Conservation (phyloP, 305 asterid species). For the Fraxinus floribunda region DNA sequence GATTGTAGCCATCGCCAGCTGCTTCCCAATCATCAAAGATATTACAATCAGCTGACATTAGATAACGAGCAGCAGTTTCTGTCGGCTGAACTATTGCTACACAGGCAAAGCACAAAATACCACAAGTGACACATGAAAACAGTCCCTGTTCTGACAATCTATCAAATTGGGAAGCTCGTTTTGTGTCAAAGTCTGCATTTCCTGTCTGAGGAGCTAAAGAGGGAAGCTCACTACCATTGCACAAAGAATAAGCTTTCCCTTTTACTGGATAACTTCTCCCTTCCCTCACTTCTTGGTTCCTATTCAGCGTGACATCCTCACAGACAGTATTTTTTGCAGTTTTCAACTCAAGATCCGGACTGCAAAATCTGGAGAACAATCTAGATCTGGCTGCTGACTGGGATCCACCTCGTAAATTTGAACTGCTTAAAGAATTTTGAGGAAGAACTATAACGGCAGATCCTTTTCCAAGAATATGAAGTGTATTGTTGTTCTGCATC, state of each 20-base stretch:
- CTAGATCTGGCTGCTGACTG: conserved; percentile 46
- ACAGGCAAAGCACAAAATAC: conserved; percentile 90
- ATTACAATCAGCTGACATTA: conserved; percentile 75
- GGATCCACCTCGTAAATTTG: conserved; percentile 38
- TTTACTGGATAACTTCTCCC: conserved; percentile 29
- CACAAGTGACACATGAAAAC: conserved; percentile 96
- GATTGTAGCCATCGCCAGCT: conserved; percentile 31
- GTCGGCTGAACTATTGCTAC: conserved; percentile 88
- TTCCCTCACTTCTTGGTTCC: conserved; percentile 43
- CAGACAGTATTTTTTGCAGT: conserved; percentile 31
- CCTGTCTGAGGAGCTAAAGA: conserved; percentile 33
- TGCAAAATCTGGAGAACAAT: conserved; percentile 56
- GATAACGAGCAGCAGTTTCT: conserved; percentile 60
- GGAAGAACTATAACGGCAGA: conserved; percentile 83
- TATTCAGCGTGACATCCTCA: conserved; percentile 34
- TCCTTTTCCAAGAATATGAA: conserved; percentile 72
- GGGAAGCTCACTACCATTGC: conserved; percentile 36
- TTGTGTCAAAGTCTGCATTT: conserved; percentile 35
- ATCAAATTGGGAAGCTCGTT: conserved; percentile 50
- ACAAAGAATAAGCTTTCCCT: conserved; percentile 38
- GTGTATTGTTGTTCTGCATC: conserved; percentile 66
- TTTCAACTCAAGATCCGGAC: conserved; percentile 52
- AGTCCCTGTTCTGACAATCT: conserved; percentile 62
- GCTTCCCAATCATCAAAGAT: conserved; percentile 50
- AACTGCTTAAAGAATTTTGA: conserved; percentile 43